Evolutionary conservation across 2,329 filamentous ascomycete genomes (phyloP).

Genomic region (Hypoxylon sp.): DNA sequence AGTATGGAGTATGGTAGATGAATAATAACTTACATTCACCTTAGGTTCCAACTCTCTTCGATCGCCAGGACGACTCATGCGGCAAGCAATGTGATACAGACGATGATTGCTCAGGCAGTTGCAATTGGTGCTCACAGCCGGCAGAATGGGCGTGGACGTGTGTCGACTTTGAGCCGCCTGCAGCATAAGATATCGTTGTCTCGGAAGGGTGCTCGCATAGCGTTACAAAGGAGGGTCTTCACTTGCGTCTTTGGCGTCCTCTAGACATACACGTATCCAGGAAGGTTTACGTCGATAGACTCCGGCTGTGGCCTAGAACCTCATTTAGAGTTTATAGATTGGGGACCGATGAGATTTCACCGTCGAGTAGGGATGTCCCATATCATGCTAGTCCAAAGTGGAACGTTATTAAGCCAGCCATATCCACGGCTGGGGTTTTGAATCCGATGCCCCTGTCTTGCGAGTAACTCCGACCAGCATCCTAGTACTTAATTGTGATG

Average conservation of each 20-base stretch:
- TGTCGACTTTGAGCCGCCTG: slow-evolving; percentile 2
- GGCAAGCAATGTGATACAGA: slow-evolving; percentile 9
- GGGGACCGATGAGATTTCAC: neutral
- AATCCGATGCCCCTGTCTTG: neutral
- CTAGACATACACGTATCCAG: neutral
- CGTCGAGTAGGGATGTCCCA: neutral
- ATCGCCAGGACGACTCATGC: slow-evolving; percentile 5
- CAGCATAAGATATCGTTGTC: neutral
- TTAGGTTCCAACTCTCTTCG: slow-evolving; percentile 8
- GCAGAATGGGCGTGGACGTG: slow-evolving; percentile 6
- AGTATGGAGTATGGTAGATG: neutral
- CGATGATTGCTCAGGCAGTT: slow-evolving; percentile 22
- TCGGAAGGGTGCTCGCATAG: neutral
- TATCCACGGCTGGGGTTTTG: neutral
- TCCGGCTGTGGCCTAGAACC: neutral
- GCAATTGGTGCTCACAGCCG: slow-evolving; percentile 7
- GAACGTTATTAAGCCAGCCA: neutral
- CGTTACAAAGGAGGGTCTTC: neutral
- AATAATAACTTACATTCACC: neutral
- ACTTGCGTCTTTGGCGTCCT: neutral
- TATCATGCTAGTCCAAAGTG: neutral
- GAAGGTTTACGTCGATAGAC: neutral
- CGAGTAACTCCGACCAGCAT: slow-evolving; percentile 5
- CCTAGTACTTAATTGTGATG: neutral
- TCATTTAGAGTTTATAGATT: neutral